Percentiles rank a stretch among this genome's conserved stretches.
phyloP scores from a whole-genome alignment of 257 asterid species.

The Lycium barbarum region DNA sequence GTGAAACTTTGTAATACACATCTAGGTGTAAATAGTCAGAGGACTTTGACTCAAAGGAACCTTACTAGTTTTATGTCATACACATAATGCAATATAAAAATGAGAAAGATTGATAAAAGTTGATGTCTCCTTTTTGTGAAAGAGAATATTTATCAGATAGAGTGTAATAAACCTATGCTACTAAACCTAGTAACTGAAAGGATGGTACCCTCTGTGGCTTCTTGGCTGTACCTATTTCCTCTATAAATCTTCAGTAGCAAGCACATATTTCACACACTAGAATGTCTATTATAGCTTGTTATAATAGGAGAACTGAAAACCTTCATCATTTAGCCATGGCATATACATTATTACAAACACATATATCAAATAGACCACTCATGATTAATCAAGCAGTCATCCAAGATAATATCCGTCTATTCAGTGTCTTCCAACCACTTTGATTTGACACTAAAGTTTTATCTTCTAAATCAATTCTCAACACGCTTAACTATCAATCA shows the following conservation, averaged over 20 bases:
- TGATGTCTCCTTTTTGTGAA: not conserved
- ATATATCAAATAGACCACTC: not conserved
- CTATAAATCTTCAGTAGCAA: slow-evolving; percentile 3
- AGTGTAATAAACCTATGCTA: not conserved
- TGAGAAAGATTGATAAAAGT: not conserved
- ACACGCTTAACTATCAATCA: not conserved
- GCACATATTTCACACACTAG: not conserved
- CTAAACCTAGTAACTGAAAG: not conserved
- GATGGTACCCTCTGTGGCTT: not conserved
- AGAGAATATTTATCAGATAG: not conserved
- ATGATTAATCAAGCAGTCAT: not conserved
- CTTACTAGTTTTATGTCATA: not conserved
- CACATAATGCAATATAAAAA: not conserved
- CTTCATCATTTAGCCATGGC: slow-evolving; percentile 14
- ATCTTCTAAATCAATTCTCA: not conserved
- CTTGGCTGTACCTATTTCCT: not conserved
- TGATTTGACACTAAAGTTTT: not conserved
- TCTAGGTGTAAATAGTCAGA: not conserved
- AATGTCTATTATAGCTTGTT: not conserved
- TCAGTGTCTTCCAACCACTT: not conserved
- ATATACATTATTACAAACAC: not conserved
- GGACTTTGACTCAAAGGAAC: not conserved
- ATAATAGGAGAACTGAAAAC: not conserved
- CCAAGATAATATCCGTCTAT: not conserved
- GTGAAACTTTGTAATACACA: slow-evolving; percentile 17